Conservation (phyloP, 768 basidiomycete species). For the Plicaturopsis crispa region DNA sequence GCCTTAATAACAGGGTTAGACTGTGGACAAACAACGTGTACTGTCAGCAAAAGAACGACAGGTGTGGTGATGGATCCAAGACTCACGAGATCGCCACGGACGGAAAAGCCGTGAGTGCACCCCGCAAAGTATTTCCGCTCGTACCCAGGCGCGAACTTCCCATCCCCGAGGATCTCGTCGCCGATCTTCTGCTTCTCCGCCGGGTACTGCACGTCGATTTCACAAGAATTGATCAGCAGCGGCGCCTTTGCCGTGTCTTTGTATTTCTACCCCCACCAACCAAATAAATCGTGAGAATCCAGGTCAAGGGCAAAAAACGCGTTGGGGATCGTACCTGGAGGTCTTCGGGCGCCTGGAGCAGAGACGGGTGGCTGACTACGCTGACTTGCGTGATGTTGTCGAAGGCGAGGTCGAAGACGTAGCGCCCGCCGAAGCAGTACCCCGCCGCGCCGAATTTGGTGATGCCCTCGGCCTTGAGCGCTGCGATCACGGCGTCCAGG, state of each 20-base stretch:
- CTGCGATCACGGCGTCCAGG: constrained; percentile 28
- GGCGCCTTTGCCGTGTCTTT: constrained; percentile 25
- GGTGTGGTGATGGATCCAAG: constrained; percentile 8
- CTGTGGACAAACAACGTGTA: too few relatives aligned
- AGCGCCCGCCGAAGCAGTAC: constrained; percentile 38
- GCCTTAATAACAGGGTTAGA: constrained; percentile 17
- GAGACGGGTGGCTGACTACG: constrained; percentile 39
- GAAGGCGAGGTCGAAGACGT: constrained; percentile 36
- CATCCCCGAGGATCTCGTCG: constrained; percentile 29
- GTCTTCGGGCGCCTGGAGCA: constrained; percentile 28
- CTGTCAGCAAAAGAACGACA: neutral
- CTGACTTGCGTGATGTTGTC: constrained; percentile 29
- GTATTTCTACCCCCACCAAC: constrained; percentile 30
- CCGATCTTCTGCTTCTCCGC: constrained; percentile 21
- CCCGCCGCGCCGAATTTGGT: constrained; percentile 31
- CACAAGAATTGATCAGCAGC: constrained; percentile 34
- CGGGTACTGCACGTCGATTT: constrained; percentile 25
- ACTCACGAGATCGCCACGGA: constrained; percentile 29
- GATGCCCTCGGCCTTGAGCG: constrained; percentile 30
- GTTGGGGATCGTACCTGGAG: constrained; percentile 20
- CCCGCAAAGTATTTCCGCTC: constrained; percentile 26
- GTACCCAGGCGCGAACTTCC: constrained; percentile 30
- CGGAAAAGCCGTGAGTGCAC: constrained; percentile 39
- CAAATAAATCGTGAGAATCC: neutral
- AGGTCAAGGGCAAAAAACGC: neutral